These are phyloP conservation scores for Wallacemonas sp. DNA, from an alignment of 208 protist species.

Conservation along the genomic window DNA sequence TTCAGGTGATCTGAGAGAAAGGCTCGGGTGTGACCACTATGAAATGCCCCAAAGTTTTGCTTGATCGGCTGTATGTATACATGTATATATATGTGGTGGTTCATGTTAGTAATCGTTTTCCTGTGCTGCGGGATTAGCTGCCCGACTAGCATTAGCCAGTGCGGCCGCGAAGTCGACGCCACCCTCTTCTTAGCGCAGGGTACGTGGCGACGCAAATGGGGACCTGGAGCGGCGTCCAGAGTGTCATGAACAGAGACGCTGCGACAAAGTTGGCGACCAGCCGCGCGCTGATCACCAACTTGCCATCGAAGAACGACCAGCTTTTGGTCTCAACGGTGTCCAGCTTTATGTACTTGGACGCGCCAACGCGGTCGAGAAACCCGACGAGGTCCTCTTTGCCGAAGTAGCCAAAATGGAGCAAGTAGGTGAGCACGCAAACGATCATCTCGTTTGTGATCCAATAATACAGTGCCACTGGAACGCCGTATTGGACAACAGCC, in stretches of 20 bases:
- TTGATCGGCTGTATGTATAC: too few species aligned
- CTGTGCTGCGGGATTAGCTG: too few species aligned
- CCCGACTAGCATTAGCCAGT: background rate
- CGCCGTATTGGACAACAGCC: conserved; percentile 38
- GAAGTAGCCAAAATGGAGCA: conserved; percentile 55
- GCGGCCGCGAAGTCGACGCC: background rate
- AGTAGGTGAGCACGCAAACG: conserved; percentile 47
- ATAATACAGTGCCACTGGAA: conserved; percentile 39
- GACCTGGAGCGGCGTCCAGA: conserved; percentile 51
- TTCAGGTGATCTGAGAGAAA: too few species aligned
- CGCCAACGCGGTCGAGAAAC: conserved; percentile 40
- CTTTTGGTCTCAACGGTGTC: conserved; percentile 35
- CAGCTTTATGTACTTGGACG: conserved; percentile 42
- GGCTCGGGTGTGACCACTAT: too few species aligned
- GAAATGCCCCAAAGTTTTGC: too few species aligned
- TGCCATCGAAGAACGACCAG: conserved; percentile 44
- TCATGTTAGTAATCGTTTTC: too few species aligned
- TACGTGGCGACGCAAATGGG: conserved; percentile 50
- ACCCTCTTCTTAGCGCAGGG: conserved; percentile 12
- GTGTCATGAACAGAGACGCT: conserved; percentile 55
- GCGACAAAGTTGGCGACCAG: conserved; percentile 57
- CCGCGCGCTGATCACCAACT: conserved; percentile 38
- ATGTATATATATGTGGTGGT: too few species aligned
- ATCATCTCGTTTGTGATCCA: conserved; percentile 57
- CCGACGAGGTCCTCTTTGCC: conserved; percentile 48